Evolutionary conservation across 2,329 filamentous ascomycete species (phyloP).

Genomic region (Pestalotiopsis sp.): DNA sequence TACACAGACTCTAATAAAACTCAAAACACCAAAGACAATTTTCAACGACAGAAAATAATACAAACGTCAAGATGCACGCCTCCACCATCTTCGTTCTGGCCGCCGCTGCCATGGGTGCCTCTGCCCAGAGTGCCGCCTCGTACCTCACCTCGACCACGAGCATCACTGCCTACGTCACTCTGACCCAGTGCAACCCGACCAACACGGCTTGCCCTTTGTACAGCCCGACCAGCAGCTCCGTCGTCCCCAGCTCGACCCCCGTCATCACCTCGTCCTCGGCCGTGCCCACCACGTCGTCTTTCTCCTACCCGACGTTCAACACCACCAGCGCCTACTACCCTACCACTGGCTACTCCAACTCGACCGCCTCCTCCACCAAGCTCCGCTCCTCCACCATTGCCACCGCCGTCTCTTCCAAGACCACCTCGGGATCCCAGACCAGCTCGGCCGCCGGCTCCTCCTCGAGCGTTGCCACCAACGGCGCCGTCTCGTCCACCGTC

Average conservation of each 20-base stretch:
- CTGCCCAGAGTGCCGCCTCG: slow-evolving; percentile 1
- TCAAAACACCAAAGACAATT: background rate
- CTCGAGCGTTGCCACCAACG: slow-evolving; percentile 5
- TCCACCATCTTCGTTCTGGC: slow-evolving; percentile 13
- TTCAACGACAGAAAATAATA: background rate
- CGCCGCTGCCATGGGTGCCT: slow-evolving; percentile 1
- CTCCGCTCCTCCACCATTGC: background rate
- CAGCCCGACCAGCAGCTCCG: background rate
- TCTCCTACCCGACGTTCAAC: slow-evolving; percentile 11
- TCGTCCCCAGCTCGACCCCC: background rate
- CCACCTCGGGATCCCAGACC: background rate
- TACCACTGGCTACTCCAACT: slow-evolving; percentile 6
- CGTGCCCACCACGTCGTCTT: background rate
- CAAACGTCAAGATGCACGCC: slow-evolving; percentile 12
- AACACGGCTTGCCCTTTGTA: slow-evolving; percentile 13
- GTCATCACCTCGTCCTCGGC: background rate
- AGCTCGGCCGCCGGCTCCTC: background rate
- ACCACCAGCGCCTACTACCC: slow-evolving; percentile 9
- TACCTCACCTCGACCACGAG: slow-evolving; percentile 4
- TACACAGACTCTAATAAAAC: background rate
- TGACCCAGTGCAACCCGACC: slow-evolving; percentile 14
- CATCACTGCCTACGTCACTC: slow-evolving; percentile 6
- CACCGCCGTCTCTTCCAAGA: slow-evolving; percentile 3
- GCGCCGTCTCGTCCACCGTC: background rate
- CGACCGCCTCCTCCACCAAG: background rate